These are phyloP conservation scores for Brasilioporus rufonigricans DNA, from an alignment of 768 basidiomycete species.

Conservation along the genomic window DNA sequence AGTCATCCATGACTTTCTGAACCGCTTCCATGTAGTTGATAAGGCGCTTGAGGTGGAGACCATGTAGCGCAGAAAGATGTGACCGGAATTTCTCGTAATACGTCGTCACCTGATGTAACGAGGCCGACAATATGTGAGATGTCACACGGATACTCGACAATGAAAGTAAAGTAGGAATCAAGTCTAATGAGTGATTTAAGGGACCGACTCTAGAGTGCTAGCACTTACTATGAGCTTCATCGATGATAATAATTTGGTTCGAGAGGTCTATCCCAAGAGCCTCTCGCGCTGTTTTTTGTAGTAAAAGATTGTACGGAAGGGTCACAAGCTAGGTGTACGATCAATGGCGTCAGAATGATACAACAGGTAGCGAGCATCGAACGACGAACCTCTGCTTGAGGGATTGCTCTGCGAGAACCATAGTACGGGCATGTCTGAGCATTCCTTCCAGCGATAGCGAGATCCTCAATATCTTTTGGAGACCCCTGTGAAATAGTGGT, in stretches of 20 bases:
- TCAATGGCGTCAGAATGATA: neutral
- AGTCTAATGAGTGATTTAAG: slow-evolving; percentile 48
- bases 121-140: slow-evolving; percentile 51
- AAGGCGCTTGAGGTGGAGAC: slow-evolving; percentile 78
- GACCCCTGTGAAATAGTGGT: slow-evolving; percentile 53
- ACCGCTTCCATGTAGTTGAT: slow-evolving; percentile 71
- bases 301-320: slow-evolving; percentile 88
- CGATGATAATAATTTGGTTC: slow-evolving; percentile 85
- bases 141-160: slow-evolving; percentile 74
- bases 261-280: slow-evolving; percentile 83
- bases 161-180: slow-evolving; percentile 87
- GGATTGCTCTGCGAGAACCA: slow-evolving; percentile 81
- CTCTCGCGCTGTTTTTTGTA: slow-evolving; percentile 81
- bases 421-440: slow-evolving; percentile 89
- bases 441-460: slow-evolving; percentile 68
- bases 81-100: slow-evolving; percentile 79
- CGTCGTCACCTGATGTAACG: slow-evolving; percentile 69
- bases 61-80: slow-evolving; percentile 69
- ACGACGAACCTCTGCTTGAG: slow-evolving; percentile 76
- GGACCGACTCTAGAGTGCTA: slow-evolving; percentile 2
- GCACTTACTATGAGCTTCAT: slow-evolving; percentile 92
- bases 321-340: slow-evolving; percentile 64
- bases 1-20: slow-evolving; percentile 53
- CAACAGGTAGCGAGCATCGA: neutral
- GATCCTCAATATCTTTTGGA: slow-evolving; percentile 93